These are phyloP conservation scores for Uncinocarpus reesii DNA, from an alignment of 2,329 filamentous ascomycete genomes.

Conservation along the genomic window DNA sequence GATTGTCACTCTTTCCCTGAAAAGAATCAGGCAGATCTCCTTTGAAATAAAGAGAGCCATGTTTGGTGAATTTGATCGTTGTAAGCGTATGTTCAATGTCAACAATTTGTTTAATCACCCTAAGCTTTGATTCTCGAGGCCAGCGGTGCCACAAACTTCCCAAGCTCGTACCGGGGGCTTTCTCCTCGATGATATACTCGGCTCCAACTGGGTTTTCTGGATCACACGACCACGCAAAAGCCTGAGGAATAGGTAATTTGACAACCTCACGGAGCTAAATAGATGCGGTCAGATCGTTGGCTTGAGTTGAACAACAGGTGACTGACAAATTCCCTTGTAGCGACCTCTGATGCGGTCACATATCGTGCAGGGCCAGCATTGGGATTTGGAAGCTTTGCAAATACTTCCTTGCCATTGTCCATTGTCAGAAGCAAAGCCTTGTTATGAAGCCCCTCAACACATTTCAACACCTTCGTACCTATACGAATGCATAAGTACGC, in stretches of 20 bases:
- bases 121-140: conserved; percentile 18
- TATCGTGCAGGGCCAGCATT: conserved; percentile 12
- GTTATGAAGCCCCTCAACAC: conserved; percentile 27
- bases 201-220: conserved; percentile 15
- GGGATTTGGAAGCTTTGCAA: conserved; percentile 15
- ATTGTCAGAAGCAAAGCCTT: conserved; percentile 26
- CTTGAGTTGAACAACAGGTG: no score
- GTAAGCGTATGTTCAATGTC: conserved; percentile 11
- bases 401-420: conserved; percentile 19
- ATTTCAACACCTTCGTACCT: conserved; percentile 26
- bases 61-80: conserved; percentile 2
- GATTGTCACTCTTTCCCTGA: conserved; percentile 24
- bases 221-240: conserved; percentile 14
- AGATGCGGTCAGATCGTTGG: no score
- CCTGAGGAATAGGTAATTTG: conserved; percentile 15
- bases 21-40: conserved; percentile 3
- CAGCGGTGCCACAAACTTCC: conserved; percentile 11
- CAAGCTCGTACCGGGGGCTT: conserved; percentile 16
- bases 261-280: conserved; percentile 11
- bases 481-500: background rate
- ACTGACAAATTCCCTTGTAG: conserved; percentile 17
- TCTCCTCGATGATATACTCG: conserved; percentile 23
- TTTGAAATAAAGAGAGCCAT: conserved; percentile 15
- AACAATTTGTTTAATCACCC: conserved; percentile 11
- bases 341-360: conserved; percentile 14